Conservation (phyloP, 1,139 yeast species). For the Eremothecium sinecaudum region DNA sequence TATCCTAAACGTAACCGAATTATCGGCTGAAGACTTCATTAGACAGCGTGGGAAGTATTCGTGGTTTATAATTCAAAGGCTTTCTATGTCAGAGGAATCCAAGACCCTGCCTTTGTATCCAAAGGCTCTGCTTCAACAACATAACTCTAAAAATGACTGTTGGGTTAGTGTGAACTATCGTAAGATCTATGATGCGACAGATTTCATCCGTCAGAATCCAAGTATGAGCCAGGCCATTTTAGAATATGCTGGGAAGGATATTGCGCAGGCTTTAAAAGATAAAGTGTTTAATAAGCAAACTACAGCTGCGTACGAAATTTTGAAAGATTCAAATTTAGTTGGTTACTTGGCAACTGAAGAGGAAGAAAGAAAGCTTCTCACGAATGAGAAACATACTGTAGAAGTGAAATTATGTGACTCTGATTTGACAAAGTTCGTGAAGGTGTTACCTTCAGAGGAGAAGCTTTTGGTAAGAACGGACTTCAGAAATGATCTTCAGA, state of each 20-base stretch:
- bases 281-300: conserved; percentile 63
- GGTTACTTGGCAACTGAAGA: conserved; percentile 56
- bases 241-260: conserved; percentile 77
- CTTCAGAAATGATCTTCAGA: conserved; percentile 54
- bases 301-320: conserved; percentile 78
- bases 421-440: conserved; percentile 41
- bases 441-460: conserved; percentile 61
- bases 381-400: conserved; percentile 33
- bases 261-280: conserved; percentile 72
- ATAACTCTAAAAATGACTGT: conserved; percentile 45
- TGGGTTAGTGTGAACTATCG: conserved; percentile 74
- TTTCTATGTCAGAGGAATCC: conserved; percentile 9
- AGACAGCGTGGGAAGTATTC: too few species aligned
- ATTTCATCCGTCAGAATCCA: conserved; percentile 75
- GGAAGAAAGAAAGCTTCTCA: conserved; percentile 47
- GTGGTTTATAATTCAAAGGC: too few species aligned
- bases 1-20: too few species aligned
- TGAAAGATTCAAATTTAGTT: conserved; percentile 62
- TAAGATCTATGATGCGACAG: conserved; percentile 74
- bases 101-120: conserved; percentile 39
- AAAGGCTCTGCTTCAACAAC: conserved; percentile 38
- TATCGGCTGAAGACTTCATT: too few species aligned
- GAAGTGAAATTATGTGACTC: conserved; percentile 34
- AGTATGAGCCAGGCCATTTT: conserved; percentile 70
- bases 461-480: conserved; percentile 73